A percentile compares a stretch with the other conserved stretches of the same genome.
phyloP scores from a whole-genome alignment of 163 green algal genomes.

The Chloroidium sp. region DNA sequence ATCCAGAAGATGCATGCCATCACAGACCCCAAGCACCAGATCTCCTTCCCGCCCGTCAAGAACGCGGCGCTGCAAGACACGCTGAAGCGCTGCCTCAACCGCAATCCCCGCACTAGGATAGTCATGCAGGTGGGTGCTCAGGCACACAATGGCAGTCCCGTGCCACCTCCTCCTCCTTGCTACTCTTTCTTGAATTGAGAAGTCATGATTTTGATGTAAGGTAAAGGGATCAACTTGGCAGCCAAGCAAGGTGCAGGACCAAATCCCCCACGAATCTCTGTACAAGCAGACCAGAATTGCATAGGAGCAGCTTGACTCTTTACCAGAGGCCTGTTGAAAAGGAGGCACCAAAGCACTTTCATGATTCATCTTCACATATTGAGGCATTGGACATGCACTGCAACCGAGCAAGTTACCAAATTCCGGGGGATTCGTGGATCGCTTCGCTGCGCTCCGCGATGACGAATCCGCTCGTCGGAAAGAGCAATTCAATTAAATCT shows the following conservation, averaged over 20 bases:
- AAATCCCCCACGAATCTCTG: no score
- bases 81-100: slow-evolving; percentile 79
- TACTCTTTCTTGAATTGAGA: background rate
- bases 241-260: no score
- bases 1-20: slow-evolving; percentile 96
- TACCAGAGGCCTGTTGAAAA: no score
- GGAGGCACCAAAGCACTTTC: no score
- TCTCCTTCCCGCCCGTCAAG: slow-evolving; percentile 57
- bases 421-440: no score
- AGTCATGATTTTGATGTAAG: no score
- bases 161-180: background rate
- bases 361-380: no score
- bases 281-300: no score
- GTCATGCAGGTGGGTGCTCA: slow-evolving; percentile 53
- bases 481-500: background rate
- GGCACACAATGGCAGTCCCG: background rate
- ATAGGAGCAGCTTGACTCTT: no score
- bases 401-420: no score
- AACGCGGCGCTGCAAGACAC: slow-evolving; percentile 67
- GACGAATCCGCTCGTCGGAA: background rate
- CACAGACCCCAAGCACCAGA: slow-evolving; percentile 66
- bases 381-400: no score
- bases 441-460: background rate
- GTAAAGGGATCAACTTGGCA: no score
- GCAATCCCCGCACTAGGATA: slow-evolving; percentile 70